phyloP scores from a whole-genome alignment of 257 asterid genomes.

The Petrea volubilis region DNA sequence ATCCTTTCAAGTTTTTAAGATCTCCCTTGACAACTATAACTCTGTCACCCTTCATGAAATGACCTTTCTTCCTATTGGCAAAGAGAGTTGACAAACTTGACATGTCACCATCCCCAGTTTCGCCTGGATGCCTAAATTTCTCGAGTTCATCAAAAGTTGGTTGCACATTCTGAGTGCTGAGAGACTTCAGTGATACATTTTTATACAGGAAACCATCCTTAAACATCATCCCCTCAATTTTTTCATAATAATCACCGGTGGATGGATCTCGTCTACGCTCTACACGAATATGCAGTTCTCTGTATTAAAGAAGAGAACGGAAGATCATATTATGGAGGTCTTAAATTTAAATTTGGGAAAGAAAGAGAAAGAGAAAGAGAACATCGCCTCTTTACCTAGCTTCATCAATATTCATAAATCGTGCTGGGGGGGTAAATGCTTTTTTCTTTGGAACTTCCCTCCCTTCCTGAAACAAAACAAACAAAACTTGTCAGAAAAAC shows the following conservation, averaged over 20 bases:
- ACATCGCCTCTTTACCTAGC: constrained; percentile 58
- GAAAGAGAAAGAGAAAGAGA: neutral
- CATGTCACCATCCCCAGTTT: constrained; percentile 81
- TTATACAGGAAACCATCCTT: constrained; percentile 93
- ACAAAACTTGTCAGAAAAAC: constrained; percentile 5
- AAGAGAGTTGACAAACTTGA: constrained; percentile 82
- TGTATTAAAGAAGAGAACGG: constrained; percentile 28
- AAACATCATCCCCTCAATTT: constrained; percentile 91
- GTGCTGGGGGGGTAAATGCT: constrained; percentile 85
- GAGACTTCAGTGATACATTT: constrained; percentile 82
- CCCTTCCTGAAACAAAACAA: constrained; percentile 70
- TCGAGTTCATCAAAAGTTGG: constrained; percentile 97
- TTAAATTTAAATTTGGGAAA: neutral
- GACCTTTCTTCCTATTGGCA: constrained; percentile 90
- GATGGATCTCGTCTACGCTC: constrained; percentile 79
- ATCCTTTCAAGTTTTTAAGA: constrained; percentile 82
- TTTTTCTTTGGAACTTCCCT: constrained; percentile 90
- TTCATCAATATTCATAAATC: constrained; percentile 88
- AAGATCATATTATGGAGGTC: constrained; percentile 3
- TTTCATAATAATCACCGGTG: constrained; percentile 83
- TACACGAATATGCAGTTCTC: constrained; percentile 85
- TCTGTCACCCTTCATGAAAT: constrained; percentile 92
- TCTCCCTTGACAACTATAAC: constrained; percentile 94
- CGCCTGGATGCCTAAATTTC: constrained; percentile 84
- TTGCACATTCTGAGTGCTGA: constrained; percentile 75